Base-by-base conservation (phyloP, 805 yeast genomes). In the Priceomyces melissophilus region DNA sequence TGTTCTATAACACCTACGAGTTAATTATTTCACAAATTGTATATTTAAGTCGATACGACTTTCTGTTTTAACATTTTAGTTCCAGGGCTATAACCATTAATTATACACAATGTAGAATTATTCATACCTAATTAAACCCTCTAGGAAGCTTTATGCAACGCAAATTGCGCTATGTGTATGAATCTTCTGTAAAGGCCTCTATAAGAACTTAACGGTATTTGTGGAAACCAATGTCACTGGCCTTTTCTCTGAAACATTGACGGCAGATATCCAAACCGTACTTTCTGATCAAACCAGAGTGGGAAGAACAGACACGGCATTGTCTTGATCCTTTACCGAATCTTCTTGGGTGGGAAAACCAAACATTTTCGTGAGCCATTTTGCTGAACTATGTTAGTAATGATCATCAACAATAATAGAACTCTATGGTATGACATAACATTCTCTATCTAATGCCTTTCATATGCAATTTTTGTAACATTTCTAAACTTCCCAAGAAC, bases 301-400 rank as follows among this genome's bases (percentile, higher is more conserved):
- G 97, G 76, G 98, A 87, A 66, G 96, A 81, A 74, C 96, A 88
- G 82, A 91, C 90, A 77, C 98, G 93, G 83, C 98, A 93, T 81
- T 87, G 93, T 82, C 99, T 96, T 68, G 98, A 87, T 80, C 99
- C 99, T 87, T 93, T 93, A 78, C 99, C 99, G 89, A 81, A 91
- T 79, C 86, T 90, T 87, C 98, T 88, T 84, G 99, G 99, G 96
- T 93, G 99, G 75, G 98, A 90, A 84, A 77, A 93, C 99, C 99
- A 93, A 84, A 91, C 96, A 89, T 88, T 84, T 84, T 88, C 96
- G 96, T 90, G 98, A 85, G 97, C 96, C 98, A 90, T 90, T 50
- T 78, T 86, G 81, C 76, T 70, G 59, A 41, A 52, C 11, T 28
- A 36, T 39, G 72, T 68, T 67, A 68, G 73, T 68, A 39, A 20